These are phyloP conservation scores for Aspergillus ostianus DNA, from an alignment of 495 filamentous ascomycete genomes.

Conservation along the genomic window DNA sequence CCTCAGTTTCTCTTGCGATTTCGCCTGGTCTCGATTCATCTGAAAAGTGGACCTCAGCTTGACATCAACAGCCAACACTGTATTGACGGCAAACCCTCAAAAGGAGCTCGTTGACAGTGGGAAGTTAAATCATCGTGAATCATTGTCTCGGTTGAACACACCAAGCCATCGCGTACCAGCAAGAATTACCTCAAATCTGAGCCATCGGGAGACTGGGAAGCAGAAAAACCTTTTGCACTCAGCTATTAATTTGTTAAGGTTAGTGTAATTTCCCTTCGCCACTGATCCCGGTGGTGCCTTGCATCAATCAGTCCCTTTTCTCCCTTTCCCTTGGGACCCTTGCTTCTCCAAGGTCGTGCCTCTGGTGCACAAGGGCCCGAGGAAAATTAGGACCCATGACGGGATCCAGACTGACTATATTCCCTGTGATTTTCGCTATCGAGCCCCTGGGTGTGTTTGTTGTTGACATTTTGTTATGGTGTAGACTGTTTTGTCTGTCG, in stretches of 20 bases:
- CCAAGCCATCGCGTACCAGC: constrained; percentile 21
- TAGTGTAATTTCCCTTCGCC: constrained; percentile 32
- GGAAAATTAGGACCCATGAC: constrained; percentile 33
- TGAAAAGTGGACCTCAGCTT: constrained; percentile 16
- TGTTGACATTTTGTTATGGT: constrained; percentile 34
- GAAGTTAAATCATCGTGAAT: constrained; percentile 25
- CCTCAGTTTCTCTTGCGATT: constrained; percentile 3
- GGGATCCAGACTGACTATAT: constrained; percentile 20
- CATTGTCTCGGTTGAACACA: constrained; percentile 40
- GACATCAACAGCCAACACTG: constrained; percentile 12
- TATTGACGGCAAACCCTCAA: constrained; percentile 8
- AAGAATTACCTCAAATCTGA: constrained; percentile 14
- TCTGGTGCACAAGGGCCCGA: constrained; percentile 25
- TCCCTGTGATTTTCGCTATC: constrained; percentile 13
- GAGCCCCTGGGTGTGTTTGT: constrained; percentile 29
- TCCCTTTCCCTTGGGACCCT: constrained; percentile 35
- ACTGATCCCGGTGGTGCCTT: constrained; percentile 34
- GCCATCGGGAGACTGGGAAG: constrained; percentile 9
- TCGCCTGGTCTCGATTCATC: constrained; percentile 15
- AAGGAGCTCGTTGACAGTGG: constrained; percentile 7
- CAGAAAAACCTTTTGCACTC: constrained; percentile 6
- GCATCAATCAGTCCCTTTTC: constrained; percentile 35
- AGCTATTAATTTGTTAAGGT: constrained; percentile 29
- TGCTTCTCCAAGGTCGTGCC: constrained; percentile 36
- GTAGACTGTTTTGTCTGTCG: constrained; percentile 26